A percentile compares a stretch with the other conserved stretches of the same genome.
Evolutionary conservation across 2,329 filamentous ascomycete species (phyloP).

Genomic region (Dactylellina sp.): DNA sequence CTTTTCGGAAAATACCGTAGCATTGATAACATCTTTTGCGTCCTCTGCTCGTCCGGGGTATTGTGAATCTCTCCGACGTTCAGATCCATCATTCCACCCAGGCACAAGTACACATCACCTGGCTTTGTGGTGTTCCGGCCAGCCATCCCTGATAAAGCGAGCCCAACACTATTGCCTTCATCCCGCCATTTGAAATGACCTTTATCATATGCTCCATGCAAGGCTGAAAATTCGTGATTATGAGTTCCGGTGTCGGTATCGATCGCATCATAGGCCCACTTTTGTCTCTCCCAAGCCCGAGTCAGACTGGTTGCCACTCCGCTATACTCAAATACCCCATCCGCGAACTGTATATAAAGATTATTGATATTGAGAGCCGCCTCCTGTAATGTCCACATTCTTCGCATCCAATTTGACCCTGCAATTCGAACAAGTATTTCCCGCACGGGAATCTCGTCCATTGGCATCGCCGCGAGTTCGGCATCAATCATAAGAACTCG

Average conservation of each 20-base stretch:
- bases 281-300: slow-evolving; percentile 33
- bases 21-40: slow-evolving; percentile 33
- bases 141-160: slow-evolving; percentile 37
- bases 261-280: slow-evolving; percentile 36
- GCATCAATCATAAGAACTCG: slow-evolving; percentile 57
- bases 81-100: slow-evolving; percentile 34
- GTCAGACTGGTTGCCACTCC: slow-evolving; percentile 2
- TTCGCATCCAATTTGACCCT: slow-evolving; percentile 56
- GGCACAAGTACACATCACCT: slow-evolving; percentile 39
- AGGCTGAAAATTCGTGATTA: slow-evolving; percentile 27
- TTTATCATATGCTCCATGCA: slow-evolving; percentile 25
- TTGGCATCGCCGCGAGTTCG: slow-evolving; percentile 40
- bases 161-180: slow-evolving; percentile 14
- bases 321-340: slow-evolving; percentile 34
- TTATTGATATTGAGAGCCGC: slow-evolving; percentile 51
- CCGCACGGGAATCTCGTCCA: slow-evolving; percentile 32
- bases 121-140: slow-evolving; percentile 39
- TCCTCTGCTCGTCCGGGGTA: slow-evolving; percentile 34
- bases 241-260: slow-evolving; percentile 24
- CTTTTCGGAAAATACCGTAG: slow-evolving; percentile 33
- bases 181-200: slow-evolving; percentile 1
- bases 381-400: slow-evolving; percentile 58
- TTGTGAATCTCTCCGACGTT: slow-evolving; percentile 37
- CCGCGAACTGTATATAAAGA: slow-evolving; percentile 43
- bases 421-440: slow-evolving; percentile 55